These are phyloP conservation scores for Cercospora berteroae DNA, from an alignment of 2,329 filamentous ascomycete genomes.

Conservation along the genomic window DNA sequence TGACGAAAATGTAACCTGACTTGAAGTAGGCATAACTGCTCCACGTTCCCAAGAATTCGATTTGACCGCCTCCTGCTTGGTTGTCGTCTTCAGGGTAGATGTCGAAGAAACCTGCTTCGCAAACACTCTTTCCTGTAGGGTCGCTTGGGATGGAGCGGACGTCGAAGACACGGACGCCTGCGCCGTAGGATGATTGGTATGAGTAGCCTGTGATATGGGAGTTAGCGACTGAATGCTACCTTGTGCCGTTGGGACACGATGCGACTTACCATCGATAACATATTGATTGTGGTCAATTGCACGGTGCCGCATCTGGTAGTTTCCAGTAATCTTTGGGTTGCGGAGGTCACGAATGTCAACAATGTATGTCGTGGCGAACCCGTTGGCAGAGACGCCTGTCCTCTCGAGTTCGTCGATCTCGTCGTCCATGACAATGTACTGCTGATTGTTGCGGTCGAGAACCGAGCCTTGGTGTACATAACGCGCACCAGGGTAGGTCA, in stretches of 20 bases:
- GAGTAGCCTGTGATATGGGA: constrained; percentile 16
- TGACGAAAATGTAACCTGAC: constrained; percentile 51
- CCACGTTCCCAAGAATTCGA: constrained; percentile 45
- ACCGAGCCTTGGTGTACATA: constrained; percentile 57
- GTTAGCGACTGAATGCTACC: background rate
- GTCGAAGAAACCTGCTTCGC: constrained; percentile 52
- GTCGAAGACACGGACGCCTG: constrained; percentile 38
- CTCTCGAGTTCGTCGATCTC: constrained; percentile 50
- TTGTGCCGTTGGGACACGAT: background rate
- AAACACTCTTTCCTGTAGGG: constrained; percentile 46
- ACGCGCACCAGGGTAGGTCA: constrained; percentile 47
- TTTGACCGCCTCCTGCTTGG: constrained; percentile 36
- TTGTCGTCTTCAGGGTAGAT: constrained; percentile 52
- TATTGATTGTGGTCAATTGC: constrained; percentile 46
- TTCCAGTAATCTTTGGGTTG: constrained; percentile 42
- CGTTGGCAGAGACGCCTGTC: background rate
- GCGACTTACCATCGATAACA: constrained; percentile 34
- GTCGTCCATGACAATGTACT: constrained; percentile 53
- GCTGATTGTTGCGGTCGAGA: constrained; percentile 40
- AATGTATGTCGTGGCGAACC: constrained; percentile 45
- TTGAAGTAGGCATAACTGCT: constrained; percentile 51
- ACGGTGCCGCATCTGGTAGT: constrained; percentile 37
- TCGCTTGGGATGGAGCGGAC: constrained; percentile 41
- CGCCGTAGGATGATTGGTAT: constrained; percentile 42
- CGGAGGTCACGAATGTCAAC: constrained; percentile 50